phyloP scores from a whole-genome alignment of 257 asterid species.

The Salvia miltiorrhiza region DNA sequence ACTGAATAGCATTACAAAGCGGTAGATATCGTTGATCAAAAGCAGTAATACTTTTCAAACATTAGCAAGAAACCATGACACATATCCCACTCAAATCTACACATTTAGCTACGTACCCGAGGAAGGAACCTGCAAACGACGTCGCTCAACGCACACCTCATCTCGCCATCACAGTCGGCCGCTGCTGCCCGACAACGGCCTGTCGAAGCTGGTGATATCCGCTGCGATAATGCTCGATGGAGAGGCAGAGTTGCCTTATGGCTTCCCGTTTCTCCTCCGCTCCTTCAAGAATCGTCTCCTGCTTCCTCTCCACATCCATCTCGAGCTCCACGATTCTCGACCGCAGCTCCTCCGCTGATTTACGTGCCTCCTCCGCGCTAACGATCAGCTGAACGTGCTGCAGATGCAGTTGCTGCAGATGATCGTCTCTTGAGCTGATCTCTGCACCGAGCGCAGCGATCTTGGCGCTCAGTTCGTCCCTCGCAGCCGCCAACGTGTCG shows the following conservation, averaged over 20 bases:
- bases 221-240: slow-evolving; percentile 70
- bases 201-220: slow-evolving; percentile 65
- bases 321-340: slow-evolving; percentile 55
- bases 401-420: slow-evolving; percentile 55
- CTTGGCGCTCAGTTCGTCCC: slow-evolving; percentile 34
- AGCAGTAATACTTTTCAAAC: slow-evolving; percentile 2
- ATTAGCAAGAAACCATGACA: slow-evolving; percentile 15
- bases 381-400: slow-evolving; percentile 50
- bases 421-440: slow-evolving; percentile 42
- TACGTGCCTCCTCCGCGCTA: slow-evolving; percentile 38
- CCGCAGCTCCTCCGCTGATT: slow-evolving; percentile 35
- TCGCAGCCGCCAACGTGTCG: slow-evolving; percentile 30
- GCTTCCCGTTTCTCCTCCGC: slow-evolving; percentile 90
- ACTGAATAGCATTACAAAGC: slow-evolving; percentile 4
- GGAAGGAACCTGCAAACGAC: neutral
- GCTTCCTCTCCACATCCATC: slow-evolving; percentile 45
- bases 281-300: slow-evolving; percentile 53
- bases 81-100: slow-evolving; percentile 16
- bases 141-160: slow-evolving; percentile 18
- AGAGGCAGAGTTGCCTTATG: slow-evolving; percentile 80
- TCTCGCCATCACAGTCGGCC: slow-evolving; percentile 49
- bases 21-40: slow-evolving; percentile 6
- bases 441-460: slow-evolving; percentile 31
- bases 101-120: neutral
- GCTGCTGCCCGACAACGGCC: slow-evolving; percentile 45